These are phyloP conservation scores for Diplotaxis tenuifolia DNA, from an alignment of 345 rosid genomes.

Conservation along the genomic window DNA sequence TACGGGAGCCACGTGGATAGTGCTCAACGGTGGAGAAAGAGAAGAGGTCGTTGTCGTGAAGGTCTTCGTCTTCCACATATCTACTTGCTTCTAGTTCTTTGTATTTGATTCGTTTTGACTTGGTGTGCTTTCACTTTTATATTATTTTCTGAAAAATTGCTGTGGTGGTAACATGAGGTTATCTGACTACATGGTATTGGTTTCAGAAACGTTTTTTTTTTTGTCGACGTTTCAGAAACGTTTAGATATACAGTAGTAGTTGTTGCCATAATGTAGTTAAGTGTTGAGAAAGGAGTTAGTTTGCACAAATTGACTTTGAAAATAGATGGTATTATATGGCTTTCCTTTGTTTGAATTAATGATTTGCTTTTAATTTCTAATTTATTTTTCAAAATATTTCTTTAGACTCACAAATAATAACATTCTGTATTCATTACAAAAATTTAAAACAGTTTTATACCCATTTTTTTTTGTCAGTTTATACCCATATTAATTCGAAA, in stretches of 20 bases:
- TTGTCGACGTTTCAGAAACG: not conserved
- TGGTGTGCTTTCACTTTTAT: not conserved
- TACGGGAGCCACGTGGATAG: not conserved
- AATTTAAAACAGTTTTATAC: not conserved
- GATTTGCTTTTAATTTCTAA: not conserved
- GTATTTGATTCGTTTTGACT: conserved; percentile 30
- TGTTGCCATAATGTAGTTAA: not conserved
- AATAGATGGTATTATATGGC: not conserved
- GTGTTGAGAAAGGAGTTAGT: not conserved
- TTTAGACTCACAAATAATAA: not conserved
- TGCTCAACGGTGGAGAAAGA: conserved; percentile 37
- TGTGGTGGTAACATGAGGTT: not conserved
- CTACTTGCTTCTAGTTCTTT: not conserved
- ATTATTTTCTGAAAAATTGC: not conserved
- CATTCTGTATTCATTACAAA: not conserved
- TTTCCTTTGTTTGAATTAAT: not conserved
- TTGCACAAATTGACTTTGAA: not conserved
- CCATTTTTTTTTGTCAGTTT: no score
- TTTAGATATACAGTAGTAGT: no score
- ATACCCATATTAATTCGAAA: not conserved
- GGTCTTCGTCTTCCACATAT: conserved; percentile 13
- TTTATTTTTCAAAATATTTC: not conserved
- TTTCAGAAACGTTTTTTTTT: not conserved
- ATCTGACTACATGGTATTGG: not conserved
- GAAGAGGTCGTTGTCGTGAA: conserved; percentile 14